These are phyloP conservation scores for Rhynchospora tenuis DNA, from an alignment of 176 grass and related monocot species.

Conservation along the genomic window DNA sequence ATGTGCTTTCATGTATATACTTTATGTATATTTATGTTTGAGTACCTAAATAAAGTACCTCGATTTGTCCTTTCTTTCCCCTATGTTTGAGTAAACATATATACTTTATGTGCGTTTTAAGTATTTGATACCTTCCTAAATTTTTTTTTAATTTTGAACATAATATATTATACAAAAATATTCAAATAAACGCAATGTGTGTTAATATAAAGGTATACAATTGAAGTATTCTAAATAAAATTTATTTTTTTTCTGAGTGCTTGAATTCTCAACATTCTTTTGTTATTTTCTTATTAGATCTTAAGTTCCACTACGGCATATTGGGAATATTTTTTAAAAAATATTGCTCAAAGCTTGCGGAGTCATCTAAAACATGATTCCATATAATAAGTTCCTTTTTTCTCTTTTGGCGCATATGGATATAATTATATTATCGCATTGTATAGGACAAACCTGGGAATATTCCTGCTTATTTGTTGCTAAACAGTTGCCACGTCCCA, in stretches of 20 bases:
- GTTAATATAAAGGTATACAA: neutral
- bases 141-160: too few relatives aligned
- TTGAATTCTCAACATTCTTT: neutral
- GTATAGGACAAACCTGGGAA: neutral
- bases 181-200: neutral
- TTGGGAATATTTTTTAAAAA: neutral
- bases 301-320: neutral
- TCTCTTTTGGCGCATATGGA: neutral
- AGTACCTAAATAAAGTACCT: neutral
- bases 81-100: neutral
- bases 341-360: neutral
- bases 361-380: neutral
- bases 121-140: too few relatives aligned
- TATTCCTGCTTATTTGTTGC: neutral
- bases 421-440: neutral
- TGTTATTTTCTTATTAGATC: neutral
- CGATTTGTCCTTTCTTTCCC: too few relatives aligned
- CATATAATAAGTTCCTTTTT: neutral
- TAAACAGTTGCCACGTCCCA: too few relatives aligned
- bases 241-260: neutral
- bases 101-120: too few relatives aligned
- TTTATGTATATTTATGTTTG: too few relatives aligned
- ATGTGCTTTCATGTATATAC: neutral
- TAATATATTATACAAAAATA: neutral
- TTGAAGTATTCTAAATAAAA: neutral